Evolutionary conservation across 371 early-diverging fungal species (phyloP).

Genomic region (Mucor saturninus): DNA sequence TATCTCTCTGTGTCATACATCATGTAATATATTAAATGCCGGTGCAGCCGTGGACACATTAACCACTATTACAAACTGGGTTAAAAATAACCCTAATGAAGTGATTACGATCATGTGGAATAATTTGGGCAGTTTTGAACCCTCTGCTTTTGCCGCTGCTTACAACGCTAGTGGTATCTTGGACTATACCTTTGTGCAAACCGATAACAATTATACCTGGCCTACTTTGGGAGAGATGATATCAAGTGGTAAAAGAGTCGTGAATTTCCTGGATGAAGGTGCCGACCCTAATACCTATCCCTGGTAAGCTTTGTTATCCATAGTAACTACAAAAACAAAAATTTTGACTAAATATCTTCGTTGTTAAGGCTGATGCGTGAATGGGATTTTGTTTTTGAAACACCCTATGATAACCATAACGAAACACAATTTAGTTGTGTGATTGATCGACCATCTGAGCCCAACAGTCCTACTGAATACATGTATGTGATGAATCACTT

Average conservation of each 20-base stretch:
- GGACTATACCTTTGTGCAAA: slow-evolving; percentile 57
- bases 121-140: slow-evolving; percentile 55
- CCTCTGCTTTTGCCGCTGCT: slow-evolving; percentile 53
- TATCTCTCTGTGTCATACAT: slow-evolving; percentile 73
- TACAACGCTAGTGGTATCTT: slow-evolving; percentile 65
- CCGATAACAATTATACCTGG: slow-evolving; percentile 54
- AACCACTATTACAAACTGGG: slow-evolving; percentile 52
- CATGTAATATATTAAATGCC: slow-evolving; percentile 64
- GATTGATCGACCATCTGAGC: slow-evolving; percentile 57
- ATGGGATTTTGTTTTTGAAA: slow-evolving; percentile 64
- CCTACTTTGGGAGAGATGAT: slow-evolving; percentile 74
- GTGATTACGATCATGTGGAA: slow-evolving; percentile 78
- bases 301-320: slow-evolving; percentile 50
- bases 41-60: slow-evolving; percentile 61
- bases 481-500: slow-evolving; percentile 71
- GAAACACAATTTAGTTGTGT: slow-evolving; percentile 50
- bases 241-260: slow-evolving; percentile 63
- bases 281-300: slow-evolving; percentile 57
- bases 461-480: slow-evolving; percentile 33
- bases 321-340: background rate
- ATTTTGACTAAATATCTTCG: background rate
- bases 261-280: slow-evolving; percentile 67
- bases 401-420: slow-evolving; percentile 55
- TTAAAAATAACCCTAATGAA: slow-evolving; percentile 65
- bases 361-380: slow-evolving; percentile 55